Conservation (phyloP, 2,329 filamentous ascomycete genomes). For the Achaetomium macrosporum region DNA sequence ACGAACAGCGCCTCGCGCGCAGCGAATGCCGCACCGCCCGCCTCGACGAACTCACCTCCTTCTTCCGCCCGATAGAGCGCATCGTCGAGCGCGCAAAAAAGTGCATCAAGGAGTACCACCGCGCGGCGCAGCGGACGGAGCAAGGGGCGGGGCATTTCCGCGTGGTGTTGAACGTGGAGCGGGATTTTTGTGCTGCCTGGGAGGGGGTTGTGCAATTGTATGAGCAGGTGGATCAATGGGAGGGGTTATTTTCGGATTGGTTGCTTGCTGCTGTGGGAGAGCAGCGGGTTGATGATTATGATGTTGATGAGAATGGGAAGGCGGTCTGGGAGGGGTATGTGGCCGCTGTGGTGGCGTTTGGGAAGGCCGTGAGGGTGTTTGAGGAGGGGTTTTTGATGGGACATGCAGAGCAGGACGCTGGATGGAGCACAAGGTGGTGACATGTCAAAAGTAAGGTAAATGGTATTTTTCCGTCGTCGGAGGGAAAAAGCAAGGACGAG, state of each 20-base stretch:
- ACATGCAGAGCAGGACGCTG: not conserved
- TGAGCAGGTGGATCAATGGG: not conserved
- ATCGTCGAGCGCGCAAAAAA: no score
- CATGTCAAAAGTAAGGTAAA: not conserved
- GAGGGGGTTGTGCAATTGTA: not conserved
- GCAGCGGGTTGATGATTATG: no score
- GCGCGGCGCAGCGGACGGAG: no score
- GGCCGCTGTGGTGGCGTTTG: not conserved
- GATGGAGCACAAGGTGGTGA: not conserved
- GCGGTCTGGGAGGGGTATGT: constrained; percentile 1
- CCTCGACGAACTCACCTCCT: no score
- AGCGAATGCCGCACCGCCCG: no score
- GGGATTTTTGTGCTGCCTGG: constrained; percentile 1
- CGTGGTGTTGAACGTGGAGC: not conserved
- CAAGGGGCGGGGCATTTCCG: no score
- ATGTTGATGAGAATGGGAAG: not conserved
- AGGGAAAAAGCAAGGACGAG: constrained; percentile 7
- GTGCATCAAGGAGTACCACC: no score
- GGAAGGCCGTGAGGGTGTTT: not conserved
- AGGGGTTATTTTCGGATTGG: not conserved
- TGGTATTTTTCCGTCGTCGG: no score
- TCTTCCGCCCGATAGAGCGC: no score
- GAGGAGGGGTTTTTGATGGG: not conserved
- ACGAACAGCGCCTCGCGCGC: no score
- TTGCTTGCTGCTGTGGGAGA: not conserved